Evolutionary conservation across 805 yeast species (phyloP).

Genomic region (Isabelozyma gotoi): DNA sequence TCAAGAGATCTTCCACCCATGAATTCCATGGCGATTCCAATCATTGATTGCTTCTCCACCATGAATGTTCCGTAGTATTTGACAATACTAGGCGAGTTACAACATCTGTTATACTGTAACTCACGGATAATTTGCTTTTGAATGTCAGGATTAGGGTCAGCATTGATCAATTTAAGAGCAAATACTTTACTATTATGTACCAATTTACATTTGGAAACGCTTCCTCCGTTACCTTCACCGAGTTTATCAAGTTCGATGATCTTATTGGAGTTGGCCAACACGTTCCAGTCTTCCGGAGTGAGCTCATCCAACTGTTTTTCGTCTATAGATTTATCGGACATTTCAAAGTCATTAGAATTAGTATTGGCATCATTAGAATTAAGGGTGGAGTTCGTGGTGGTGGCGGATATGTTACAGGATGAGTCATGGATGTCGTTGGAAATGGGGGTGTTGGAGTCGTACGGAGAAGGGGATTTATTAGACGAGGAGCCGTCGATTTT

Average conservation of each 20-base stretch:
- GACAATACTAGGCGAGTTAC: constrained; percentile 82
- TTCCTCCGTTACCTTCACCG: constrained; percentile 96
- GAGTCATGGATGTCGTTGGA: neutral
- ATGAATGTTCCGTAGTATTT: constrained; percentile 90
- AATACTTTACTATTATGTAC: constrained; percentile 54
- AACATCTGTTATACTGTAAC: constrained; percentile 80
- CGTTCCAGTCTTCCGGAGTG: constrained; percentile 76
- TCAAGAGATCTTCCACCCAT: constrained; percentile 94
- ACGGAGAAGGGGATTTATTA: neutral
- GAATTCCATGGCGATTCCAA: constrained; percentile 94
- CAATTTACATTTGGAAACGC: constrained; percentile 77
- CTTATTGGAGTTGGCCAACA: constrained; percentile 53
- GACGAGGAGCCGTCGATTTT: constrained; percentile 24
- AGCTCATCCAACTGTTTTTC: constrained; percentile 57
- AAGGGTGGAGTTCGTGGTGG: neutral
- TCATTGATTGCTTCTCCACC: constrained; percentile 71
- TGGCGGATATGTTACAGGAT: constrained; percentile 1
- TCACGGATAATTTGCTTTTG: constrained; percentile 91
- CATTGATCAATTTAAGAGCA: constrained; percentile 76
- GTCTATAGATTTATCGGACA: constrained; percentile 18
- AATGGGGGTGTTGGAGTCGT: neutral
- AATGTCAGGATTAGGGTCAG: constrained; percentile 79
- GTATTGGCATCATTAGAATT: neutral
- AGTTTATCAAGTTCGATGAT: constrained; percentile 68
- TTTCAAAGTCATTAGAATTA: neutral